Conservation (phyloP, 208 protist genomes). For the Vickermania spadyakhi region DNA sequence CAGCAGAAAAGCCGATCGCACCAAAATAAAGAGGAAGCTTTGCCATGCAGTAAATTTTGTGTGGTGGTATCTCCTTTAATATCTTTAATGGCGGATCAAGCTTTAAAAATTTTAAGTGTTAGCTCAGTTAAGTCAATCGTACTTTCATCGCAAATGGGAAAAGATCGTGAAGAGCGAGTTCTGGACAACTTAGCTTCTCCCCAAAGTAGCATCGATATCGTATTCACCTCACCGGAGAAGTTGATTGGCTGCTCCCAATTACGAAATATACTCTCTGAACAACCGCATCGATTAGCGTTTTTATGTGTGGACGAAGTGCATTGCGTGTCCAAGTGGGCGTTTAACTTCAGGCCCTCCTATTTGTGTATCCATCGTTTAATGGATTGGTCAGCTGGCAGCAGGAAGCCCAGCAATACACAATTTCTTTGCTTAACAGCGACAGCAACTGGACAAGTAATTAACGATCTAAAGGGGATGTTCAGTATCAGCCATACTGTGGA, state of each 20-base stretch:
- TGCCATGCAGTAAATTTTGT: conserved; percentile 37
- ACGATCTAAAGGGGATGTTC: conserved; percentile 68
- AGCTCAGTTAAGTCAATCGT: conserved; percentile 34
- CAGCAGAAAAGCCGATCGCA: conserved; percentile 12
- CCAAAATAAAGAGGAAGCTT: neutral
- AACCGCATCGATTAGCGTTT: conserved; percentile 58
- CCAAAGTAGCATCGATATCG: conserved; percentile 53
- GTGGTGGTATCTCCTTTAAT: conserved; percentile 94
- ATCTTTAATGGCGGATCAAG: conserved; percentile 95
- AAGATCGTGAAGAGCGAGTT: conserved; percentile 30
- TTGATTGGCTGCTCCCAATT: conserved; percentile 42
- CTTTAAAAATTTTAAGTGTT: conserved; percentile 25
- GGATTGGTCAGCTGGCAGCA: neutral
- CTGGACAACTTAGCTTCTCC: conserved; percentile 27
- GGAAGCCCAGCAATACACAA: conserved; percentile 7
- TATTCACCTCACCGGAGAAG: conserved; percentile 79
- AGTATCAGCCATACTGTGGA: conserved; percentile 43
- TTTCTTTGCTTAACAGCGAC: conserved; percentile 87
- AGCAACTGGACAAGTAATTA: conserved; percentile 54
- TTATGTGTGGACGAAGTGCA: conserved; percentile 95
- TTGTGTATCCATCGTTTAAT: conserved; percentile 72
- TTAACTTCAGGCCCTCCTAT: conserved; percentile 91
- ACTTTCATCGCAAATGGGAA: conserved; percentile 37
- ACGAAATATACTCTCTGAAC: conserved; percentile 23
- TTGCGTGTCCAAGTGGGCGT: conserved; percentile 95